Conservation (phyloP, 306 rosid species). For the Pyrus bretschneideri region DNA sequence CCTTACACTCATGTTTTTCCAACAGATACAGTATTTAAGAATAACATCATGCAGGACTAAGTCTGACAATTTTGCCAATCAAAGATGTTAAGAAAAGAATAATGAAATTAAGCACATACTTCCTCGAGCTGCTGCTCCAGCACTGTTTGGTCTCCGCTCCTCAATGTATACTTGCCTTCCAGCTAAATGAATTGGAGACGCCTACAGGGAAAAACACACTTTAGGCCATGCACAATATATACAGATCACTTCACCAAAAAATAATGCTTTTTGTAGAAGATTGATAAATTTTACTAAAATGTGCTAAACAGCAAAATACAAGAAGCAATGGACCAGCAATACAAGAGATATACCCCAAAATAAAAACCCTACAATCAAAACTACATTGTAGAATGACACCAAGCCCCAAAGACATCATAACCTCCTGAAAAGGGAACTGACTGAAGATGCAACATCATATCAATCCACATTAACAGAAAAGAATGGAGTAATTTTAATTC, state of each 20-base stretch:
- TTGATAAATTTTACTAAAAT: background rate
- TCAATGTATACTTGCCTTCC: conserved; percentile 88
- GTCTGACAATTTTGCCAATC: background rate
- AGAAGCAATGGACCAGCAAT: background rate
- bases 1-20: background rate
- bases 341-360: background rate
- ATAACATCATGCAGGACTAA: background rate
- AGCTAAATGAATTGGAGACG: conserved; percentile 83
- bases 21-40: background rate
- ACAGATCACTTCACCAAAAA: background rate
- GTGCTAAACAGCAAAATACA: background rate
- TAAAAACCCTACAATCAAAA: background rate
- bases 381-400: background rate
- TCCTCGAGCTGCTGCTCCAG: conserved; percentile 48
- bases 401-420: background rate
- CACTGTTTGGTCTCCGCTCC: conserved; percentile 84
- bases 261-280: background rate
- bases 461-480: background rate
- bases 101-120: conserved; percentile 43
- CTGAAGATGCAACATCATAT: background rate
- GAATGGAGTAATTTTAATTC: background rate
- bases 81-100: background rate
- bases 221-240: background rate
- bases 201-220: conserved; percentile 35
- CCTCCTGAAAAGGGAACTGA: background rate